Evolutionary conservation across 2,329 filamentous ascomycete species (phyloP), one percentile per base, ranked within the genome.

Genomic region (Pseudopyrenochaeta lycopersici): DNA sequence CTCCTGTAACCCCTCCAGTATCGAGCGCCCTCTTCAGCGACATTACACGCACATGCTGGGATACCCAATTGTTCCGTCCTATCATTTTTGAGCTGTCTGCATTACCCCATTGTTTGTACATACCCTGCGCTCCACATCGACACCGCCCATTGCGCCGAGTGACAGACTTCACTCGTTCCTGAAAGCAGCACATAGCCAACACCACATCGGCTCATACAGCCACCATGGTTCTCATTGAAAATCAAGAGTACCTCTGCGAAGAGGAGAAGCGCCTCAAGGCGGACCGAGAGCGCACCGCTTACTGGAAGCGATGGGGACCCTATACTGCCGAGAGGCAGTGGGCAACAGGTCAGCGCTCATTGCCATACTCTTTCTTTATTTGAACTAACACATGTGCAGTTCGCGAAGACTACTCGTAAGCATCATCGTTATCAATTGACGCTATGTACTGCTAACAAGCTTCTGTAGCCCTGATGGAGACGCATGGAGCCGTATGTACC

Each of bases 251-350:
- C 77, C 84, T 94, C 73, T 92, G 90, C 56, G 88, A 90, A 77
- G 94, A 98, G 80, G 94, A 98, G 82, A 90, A 90, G 77, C 89
- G 95, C 44, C 84, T 98, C 66, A 89, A 90, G 72, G 87, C 97
- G 72, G 94, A 98, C 77, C 86, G 88, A 54, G 86, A 94, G 62
- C 88, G 89, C 60, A 85, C 80, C 62, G 94, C 91, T 76, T 98
- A 98, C 81, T 98, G 94, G 94, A 98, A 98, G 86, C 92, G 90
- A 87, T 97, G 93, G 92, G 94, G 94, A 49, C 89, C 93, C 20
- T 98, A 97, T 72, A 89, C 96, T 67, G 88, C 93, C 49, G 94
- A 98, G 81, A 84, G 93, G 72, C 93, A 97, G 81, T 97, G 94
- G 94, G 92, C 93, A 52, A 97, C 92, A 64, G 92, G 91, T 90